phyloP scores from a whole-genome alignment of 202 grass and related monocot species.

The Schoenoplectus tabernaemontani region DNA sequence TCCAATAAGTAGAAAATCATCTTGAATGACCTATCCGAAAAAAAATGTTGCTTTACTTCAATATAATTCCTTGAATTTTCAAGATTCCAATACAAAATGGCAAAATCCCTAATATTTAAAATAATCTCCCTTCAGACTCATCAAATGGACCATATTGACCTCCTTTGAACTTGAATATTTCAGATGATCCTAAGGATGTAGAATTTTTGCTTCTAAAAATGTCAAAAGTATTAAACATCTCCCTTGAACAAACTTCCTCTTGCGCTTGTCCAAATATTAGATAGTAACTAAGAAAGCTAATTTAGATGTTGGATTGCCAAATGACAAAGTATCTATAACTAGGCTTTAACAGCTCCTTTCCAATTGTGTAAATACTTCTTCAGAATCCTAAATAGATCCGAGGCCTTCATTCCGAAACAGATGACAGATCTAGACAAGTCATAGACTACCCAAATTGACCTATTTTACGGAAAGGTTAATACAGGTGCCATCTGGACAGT shows the following conservation, averaged over 20 bases:
- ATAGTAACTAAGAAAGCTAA: not conserved
- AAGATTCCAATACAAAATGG: too few relatives aligned
- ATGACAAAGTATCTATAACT: not conserved
- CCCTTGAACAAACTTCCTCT: not conserved
- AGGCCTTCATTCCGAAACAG: not conserved
- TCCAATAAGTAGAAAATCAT: not conserved
- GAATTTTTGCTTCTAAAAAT: not conserved
- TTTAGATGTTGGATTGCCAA: not conserved
- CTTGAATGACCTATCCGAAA: too few relatives aligned
- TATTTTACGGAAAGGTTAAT: not conserved
- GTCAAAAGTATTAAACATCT: not conserved
- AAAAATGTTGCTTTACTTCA: too few relatives aligned
- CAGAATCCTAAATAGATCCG: not conserved
- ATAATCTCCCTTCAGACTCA: too few relatives aligned
- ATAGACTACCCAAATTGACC: not conserved
- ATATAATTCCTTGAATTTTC: too few relatives aligned
- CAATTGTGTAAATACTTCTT: not conserved
- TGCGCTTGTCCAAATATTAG: not conserved
- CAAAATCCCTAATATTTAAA: too few relatives aligned
- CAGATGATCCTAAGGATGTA: not conserved
- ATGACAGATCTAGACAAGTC: not conserved
- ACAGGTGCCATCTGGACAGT: not conserved
- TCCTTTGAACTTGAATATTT: not conserved
- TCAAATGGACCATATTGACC: too few relatives aligned
- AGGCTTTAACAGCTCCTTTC: not conserved